phyloP scores from a whole-genome alignment of 306 rosid genomes.

The Cucurbita pepo region DNA sequence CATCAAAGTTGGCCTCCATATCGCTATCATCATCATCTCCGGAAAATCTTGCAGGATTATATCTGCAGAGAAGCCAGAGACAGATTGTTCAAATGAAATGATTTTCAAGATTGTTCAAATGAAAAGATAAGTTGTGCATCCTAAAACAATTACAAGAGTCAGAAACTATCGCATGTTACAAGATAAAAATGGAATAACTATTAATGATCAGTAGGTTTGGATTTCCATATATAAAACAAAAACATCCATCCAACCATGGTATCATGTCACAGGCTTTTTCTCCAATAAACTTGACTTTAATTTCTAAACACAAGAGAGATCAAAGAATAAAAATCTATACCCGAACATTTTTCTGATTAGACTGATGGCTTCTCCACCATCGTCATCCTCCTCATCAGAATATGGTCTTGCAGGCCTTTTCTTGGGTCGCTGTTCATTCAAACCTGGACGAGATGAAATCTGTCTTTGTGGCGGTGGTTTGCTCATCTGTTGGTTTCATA shows the following conservation, averaged over 20 bases:
- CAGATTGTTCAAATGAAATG: neutral
- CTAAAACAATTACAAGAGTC: neutral
- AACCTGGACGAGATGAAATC: conserved; percentile 15
- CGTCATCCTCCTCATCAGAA: conserved; percentile 34
- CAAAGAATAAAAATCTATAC: conserved; percentile 13
- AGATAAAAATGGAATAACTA: neutral
- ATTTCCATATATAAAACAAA: neutral
- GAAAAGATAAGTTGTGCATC: neutral
- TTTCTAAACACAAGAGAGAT: neutral
- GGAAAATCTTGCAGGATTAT: conserved; percentile 31
- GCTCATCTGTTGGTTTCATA: conserved; percentile 23
- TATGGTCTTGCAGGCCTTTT: conserved; percentile 28
- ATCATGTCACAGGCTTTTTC: neutral
- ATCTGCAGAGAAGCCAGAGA: conserved; percentile 24
- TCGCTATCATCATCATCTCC: conserved; percentile 42
- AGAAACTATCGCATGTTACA: neutral
- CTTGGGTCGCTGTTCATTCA: conserved; percentile 40
- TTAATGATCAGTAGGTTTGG: too few relatives aligned
- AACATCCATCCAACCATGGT: neutral
- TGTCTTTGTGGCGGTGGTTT: conserved; percentile 40
- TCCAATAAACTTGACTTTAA: neutral
- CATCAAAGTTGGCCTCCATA: conserved; percentile 79
- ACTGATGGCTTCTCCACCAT: conserved; percentile 22
- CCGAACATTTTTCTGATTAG: conserved; percentile 50
- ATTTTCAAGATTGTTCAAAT: neutral